phyloP scores from a whole-genome alignment of 2,329 filamentous ascomycete genomes.

The Rachicladosporium sp. region DNA sequence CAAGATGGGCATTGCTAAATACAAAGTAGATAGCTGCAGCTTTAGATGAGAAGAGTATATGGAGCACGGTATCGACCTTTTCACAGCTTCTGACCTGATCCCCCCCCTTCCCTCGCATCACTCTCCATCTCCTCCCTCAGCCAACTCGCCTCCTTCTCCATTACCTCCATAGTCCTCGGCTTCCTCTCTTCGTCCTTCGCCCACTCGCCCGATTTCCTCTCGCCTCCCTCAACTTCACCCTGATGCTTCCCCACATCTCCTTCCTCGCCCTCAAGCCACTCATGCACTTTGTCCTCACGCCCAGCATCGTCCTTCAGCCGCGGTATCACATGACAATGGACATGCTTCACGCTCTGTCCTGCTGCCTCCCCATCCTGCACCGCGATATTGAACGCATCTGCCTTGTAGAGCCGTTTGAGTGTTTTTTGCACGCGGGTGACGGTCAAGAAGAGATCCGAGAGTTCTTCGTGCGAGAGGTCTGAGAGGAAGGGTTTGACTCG shows the following conservation, averaged over 20 bases:
- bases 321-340: slow-evolving; percentile 87
- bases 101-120: slow-evolving; percentile 19
- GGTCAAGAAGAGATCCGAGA: slow-evolving; percentile 72
- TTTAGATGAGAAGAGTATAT: too few species aligned
- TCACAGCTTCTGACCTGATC: slow-evolving; percentile 6
- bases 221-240: slow-evolving; percentile 37
- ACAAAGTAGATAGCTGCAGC: too few species aligned
- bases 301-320: slow-evolving; percentile 48
- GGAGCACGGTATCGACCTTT: too few species aligned
- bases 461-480: slow-evolving; percentile 59
- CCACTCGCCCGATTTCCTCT: slow-evolving; percentile 32
- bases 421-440: slow-evolving; percentile 64
- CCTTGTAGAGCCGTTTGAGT: slow-evolving; percentile 49
- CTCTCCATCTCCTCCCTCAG: slow-evolving; percentile 46
- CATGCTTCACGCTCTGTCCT: slow-evolving; percentile 86
- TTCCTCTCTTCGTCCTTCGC: slow-evolving; percentile 55
- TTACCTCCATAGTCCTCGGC: slow-evolving; percentile 59
- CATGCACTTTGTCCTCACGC: slow-evolving; percentile 66
- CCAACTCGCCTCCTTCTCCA: slow-evolving; percentile 63
- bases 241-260: slow-evolving; percentile 68
- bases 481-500: slow-evolving; percentile 54
- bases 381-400: slow-evolving; percentile 77
- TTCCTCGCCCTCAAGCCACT: slow-evolving; percentile 68
- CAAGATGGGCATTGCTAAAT: too few species aligned
- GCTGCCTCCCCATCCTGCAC: slow-evolving; percentile 83